Conservation (phyloP, 148 eudicot genomes). For the Pouteria glomerata region DNA sequence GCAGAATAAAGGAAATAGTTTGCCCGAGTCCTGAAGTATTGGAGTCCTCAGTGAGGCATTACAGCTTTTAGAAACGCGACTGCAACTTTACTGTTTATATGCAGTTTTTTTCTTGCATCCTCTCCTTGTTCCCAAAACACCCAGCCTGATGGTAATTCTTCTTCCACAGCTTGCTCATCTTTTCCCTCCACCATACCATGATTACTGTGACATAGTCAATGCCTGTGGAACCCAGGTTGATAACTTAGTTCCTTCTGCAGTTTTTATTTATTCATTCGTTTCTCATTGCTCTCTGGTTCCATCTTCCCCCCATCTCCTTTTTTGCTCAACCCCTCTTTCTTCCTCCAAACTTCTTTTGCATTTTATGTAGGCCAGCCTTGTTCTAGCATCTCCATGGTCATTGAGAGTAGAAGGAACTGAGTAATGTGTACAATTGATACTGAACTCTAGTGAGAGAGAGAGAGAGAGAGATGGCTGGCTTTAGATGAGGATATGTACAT, state of each 20-base stretch:
- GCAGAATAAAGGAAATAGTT: conserved; percentile 67
- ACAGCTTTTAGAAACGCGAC: conserved; percentile 40
- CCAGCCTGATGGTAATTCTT: conserved; percentile 18
- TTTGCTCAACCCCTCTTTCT: no score
- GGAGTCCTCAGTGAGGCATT: conserved; percentile 90
- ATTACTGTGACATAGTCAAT: conserved; percentile 26
- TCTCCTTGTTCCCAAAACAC: conserved; percentile 20
- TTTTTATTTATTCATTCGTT: conserved; percentile 55
- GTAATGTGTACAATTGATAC: background rate
- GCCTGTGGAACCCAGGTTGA: conserved; percentile 26
- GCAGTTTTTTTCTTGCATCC: conserved; percentile 12
- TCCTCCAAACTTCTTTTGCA: background rate
- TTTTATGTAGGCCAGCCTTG: conserved; percentile 10
- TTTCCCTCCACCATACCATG: conserved; percentile 10
- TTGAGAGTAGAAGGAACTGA: conserved; percentile 1
- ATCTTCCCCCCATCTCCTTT: no score
- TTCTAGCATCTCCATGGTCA: conserved; percentile 5
- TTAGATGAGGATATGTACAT: conserved; percentile 41
- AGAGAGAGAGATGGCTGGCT: conserved; percentile 21
- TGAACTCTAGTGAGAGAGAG: conserved; percentile 4
- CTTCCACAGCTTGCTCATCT: background rate
- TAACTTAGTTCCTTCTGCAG: conserved; percentile 33
- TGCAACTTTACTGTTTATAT: conserved; percentile 12
- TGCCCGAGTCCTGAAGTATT: conserved; percentile 65
- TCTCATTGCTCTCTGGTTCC: conserved; percentile 31